These are phyloP conservation scores for Metroxylon sagu DNA, from an alignment of 176 grass and related monocot genomes.

Conservation along the genomic window DNA sequence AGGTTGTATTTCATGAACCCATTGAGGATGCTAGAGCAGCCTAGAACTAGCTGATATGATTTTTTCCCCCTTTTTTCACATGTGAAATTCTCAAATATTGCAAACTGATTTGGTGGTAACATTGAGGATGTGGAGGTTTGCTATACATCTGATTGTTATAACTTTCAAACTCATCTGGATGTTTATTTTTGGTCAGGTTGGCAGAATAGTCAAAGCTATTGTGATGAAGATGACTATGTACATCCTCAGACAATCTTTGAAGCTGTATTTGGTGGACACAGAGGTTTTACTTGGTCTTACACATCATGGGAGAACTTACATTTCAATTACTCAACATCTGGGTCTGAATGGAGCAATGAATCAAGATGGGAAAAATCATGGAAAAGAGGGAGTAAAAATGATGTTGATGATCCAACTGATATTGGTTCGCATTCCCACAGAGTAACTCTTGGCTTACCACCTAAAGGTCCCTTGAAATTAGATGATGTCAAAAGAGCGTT, in stretches of 20 bases:
- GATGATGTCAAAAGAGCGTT: conserved; percentile 86
- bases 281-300: conserved; percentile 53
- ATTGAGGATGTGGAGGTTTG: too few relatives aligned
- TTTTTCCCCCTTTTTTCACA: too few relatives aligned
- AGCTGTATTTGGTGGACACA: conserved; percentile 28
- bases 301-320: conserved; percentile 55
- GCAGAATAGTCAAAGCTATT: conserved; percentile 30
- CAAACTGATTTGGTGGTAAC: too few relatives aligned
- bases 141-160: too few relatives aligned
- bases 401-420: conserved; percentile 35
- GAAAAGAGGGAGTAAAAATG: conserved; percentile 30
- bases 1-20: too few relatives aligned
- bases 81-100: too few relatives aligned
- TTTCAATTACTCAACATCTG: conserved; percentile 26
- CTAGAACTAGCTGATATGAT: too few relatives aligned
- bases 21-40: too few relatives aligned
- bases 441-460: conserved; percentile 48
- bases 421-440: conserved; percentile 54
- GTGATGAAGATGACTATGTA: conserved; percentile 40
- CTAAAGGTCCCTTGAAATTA: conserved; percentile 48
- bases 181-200: conserved; percentile 29
- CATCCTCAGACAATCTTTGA: conserved; percentile 64
- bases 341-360: conserved; percentile 38
- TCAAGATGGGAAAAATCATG: conserved; percentile 26
- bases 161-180: too few relatives aligned